Percentiles rank a stretch among this genome's conserved stretches.
These are phyloP conservation scores for Gossypium stocksii DNA, from an alignment of 345 rosid species.

Conservation along the genomic window DNA sequence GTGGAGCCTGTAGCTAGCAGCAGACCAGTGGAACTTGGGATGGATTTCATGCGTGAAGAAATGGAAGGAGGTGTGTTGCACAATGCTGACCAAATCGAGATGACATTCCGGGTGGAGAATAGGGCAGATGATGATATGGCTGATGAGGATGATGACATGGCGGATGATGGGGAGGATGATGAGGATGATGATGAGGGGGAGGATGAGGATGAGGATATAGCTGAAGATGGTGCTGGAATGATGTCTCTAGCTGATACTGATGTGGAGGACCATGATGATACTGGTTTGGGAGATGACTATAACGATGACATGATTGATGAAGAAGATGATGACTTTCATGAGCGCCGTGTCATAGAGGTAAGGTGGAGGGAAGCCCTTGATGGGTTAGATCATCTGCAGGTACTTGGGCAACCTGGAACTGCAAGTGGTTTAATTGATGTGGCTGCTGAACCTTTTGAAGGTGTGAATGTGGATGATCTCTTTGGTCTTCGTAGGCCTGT, in stretches of 20 bases:
- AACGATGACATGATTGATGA: constrained; percentile 95
- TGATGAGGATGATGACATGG: constrained; percentile 95
- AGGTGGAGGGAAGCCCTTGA: constrained; percentile 97
- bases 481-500: constrained; percentile 83
- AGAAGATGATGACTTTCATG: constrained; percentile 93
- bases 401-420: constrained; percentile 80
- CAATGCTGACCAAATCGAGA: constrained; percentile 64
- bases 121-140: constrained; percentile 82
- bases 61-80: constrained; percentile 62
- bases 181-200: constrained; percentile 87
- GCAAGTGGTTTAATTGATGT: constrained; percentile 70
- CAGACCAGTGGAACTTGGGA: constrained; percentile 53
- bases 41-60: constrained; percentile 84
- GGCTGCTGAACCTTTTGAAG: constrained; percentile 94
- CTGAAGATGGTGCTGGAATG: constrained; percentile 92
- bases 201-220: constrained; percentile 88
- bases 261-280: constrained; percentile 90
- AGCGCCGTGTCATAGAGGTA: constrained; percentile 82
- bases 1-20: constrained; percentile 45
- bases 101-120: constrained; percentile 73
- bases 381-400: constrained; percentile 89
- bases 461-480: constrained; percentile 91
- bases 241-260: constrained; percentile 95
- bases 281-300: constrained; percentile 85
- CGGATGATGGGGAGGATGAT: constrained; percentile 88